Base-by-base conservation (phyloP, 108 stramenopile genomes). In the Mayamaea pseudoterrestris region DNA sequence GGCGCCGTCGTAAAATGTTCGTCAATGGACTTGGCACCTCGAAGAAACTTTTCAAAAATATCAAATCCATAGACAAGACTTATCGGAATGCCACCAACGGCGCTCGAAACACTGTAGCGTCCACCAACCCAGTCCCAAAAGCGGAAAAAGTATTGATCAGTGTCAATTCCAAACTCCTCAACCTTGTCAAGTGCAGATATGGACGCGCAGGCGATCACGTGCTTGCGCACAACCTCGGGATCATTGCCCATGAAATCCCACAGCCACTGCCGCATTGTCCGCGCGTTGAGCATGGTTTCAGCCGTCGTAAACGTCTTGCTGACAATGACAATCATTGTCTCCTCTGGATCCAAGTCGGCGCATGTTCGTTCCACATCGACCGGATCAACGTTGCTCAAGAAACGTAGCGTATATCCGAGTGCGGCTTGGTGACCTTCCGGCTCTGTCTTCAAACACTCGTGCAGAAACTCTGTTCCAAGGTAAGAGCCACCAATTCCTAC, bases 261-360 rank as follows among this genome's bases (percentile, higher is more conserved):
- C 14, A 99, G 80, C 98, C 98, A 99, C 55, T 92, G 78, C 25
- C 93, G 72, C 78, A 98, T 80, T 8, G 95, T 95, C 14, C 91
- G 63, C 0, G 98, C 98, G 58, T 99, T 99, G 53, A 98, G 73
- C 96, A 99, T 98, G 31, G 98, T 99, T 71, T 99, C 98, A 1
- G 96, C 94, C 5, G 98, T 99, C 35, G 96, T 98, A 61, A 98
- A 99, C n/a, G 95, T 97, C 65, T 99, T 99, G 55, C 86, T 90
- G 4, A 99, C 98, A 34, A 99, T 78, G 23, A 99, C 73, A 47
- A 96, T 82, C 12, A 96, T 45, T 1, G 90, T 93, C 61, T 92
- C 88, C 60, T 92, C 88, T 0, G 91, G 82, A 58, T 92, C 85
- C 18, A 94, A 47, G 58, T 96, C 95, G 8, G 83, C 75, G 41